A percentile compares a stretch with the other conserved stretches of the same genome.
These are phyloP conservation scores for Penicillium atrosanguineum DNA, from an alignment of 495 filamentous ascomycete species.

Conservation along the genomic window DNA sequence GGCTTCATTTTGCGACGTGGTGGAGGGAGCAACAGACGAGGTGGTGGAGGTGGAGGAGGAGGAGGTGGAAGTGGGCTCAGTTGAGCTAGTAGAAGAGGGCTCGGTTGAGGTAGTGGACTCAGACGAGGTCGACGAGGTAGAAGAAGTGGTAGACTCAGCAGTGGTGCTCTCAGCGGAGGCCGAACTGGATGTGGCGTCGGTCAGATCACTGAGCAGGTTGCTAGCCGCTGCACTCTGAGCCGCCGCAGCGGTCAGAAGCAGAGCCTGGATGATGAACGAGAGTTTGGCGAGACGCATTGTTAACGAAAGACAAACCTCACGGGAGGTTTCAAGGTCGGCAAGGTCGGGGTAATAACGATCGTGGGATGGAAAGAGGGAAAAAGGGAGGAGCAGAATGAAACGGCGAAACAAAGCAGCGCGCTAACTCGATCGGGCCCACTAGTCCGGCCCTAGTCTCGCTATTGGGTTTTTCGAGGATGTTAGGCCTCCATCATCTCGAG, in stretches of 20 bases:
- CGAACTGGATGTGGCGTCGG: conserved; percentile 9
- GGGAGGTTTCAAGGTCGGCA: conserved; percentile 12
- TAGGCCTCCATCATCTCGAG: background rate
- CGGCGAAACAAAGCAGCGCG: background rate
- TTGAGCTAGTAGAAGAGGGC: conserved; percentile 9
- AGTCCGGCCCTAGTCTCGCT: conserved; percentile 16
- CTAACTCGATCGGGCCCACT: conserved; percentile 17
- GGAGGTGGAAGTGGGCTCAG: conserved; percentile 1
- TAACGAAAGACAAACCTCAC: conserved; percentile 10
- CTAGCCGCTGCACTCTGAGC: conserved; percentile 32
- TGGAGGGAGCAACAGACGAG: conserved; percentile 10
- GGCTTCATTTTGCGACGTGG: background rate
- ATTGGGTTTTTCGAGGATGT: background rate
- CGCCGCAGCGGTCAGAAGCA: conserved; percentile 38
- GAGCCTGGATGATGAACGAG: conserved; percentile 36
- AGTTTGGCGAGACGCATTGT: conserved; percentile 40
- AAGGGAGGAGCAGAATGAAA: conserved; percentile 7
- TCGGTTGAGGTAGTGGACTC: conserved; percentile 14
- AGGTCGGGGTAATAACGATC: conserved; percentile 8
- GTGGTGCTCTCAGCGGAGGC: conserved; percentile 1
- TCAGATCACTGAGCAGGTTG: conserved; percentile 20
- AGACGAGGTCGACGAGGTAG: conserved; percentile 13
- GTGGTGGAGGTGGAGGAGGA: conserved; percentile 4
- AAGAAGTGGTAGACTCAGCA: conserved; percentile 19
- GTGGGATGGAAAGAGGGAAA: conserved; percentile 17